These are phyloP conservation scores for Boletus patriciae DNA, from an alignment of 768 basidiomycete genomes.

Conservation along the genomic window DNA sequence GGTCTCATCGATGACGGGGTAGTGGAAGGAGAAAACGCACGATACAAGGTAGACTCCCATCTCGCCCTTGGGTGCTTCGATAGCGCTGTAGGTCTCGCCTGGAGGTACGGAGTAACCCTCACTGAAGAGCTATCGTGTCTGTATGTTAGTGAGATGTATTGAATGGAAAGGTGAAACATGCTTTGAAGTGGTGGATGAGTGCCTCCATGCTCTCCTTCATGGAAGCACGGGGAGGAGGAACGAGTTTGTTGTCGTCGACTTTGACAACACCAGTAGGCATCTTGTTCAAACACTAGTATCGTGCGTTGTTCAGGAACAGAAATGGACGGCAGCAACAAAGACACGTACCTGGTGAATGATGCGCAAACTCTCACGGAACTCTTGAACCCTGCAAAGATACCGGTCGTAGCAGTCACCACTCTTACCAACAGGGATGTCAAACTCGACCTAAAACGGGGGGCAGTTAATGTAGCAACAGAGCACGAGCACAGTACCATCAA, in stretches of 20 bases:
- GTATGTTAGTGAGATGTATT: not conserved
- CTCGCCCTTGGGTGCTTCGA: constrained; percentile 98
- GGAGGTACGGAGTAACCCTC: constrained; percentile 97
- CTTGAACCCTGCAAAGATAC: constrained; percentile 96
- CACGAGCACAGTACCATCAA: not conserved
- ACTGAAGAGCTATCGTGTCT: constrained; percentile 69
- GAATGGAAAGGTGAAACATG: constrained; percentile 16
- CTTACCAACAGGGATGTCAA: constrained; percentile 94
- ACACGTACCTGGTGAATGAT: constrained; percentile 74
- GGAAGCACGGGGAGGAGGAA: constrained; percentile 90
- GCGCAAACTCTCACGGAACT: constrained; percentile 91
- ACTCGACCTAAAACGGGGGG: constrained; percentile 67
- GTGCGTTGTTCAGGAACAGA: not conserved
- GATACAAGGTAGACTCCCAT: constrained; percentile 99
- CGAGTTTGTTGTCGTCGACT: constrained; percentile 96
- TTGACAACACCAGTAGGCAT: constrained; percentile 92
- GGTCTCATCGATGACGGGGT: not conserved
- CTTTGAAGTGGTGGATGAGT: constrained; percentile 98
- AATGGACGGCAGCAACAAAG: not conserved
- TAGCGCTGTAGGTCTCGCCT: constrained; percentile 94
- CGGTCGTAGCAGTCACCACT: constrained; percentile 98
- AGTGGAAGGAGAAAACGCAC: constrained; percentile 41
- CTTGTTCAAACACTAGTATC: constrained; percentile 87
- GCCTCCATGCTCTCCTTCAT: constrained; percentile 99
- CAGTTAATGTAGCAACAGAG: not conserved